Evolutionary conservation across 768 basidiomycete genomes (phyloP).

Genomic region (Peribolospora baueri): DNA sequence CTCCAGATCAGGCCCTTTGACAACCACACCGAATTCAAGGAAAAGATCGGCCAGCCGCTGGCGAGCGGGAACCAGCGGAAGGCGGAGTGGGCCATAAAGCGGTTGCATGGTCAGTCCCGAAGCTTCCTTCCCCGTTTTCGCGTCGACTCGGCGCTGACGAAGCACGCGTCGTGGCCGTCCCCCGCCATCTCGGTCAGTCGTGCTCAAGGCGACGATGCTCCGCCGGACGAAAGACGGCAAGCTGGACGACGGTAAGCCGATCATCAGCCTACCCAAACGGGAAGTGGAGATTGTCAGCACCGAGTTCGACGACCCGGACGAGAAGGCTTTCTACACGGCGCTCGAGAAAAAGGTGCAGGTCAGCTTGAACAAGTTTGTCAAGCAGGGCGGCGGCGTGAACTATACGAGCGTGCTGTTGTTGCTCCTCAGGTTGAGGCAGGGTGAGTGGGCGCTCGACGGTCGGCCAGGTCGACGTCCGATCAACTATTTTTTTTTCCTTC

Average conservation of each 20-base stretch:
- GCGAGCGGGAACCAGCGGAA: conserved; percentile 21
- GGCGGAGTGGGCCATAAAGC: conserved; percentile 39
- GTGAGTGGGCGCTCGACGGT: neutral
- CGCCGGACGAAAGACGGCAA: conserved; percentile 50
- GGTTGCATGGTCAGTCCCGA: conserved; percentile 30
- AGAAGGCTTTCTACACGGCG: conserved; percentile 53
- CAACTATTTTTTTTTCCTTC: neutral
- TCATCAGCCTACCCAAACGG: conserved; percentile 57
- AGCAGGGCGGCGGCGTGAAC: conserved; percentile 26
- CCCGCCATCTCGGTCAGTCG: conserved; percentile 20
- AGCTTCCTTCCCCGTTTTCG: neutral
- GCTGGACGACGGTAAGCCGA: conserved; percentile 47
- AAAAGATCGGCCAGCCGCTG: conserved; percentile 58
- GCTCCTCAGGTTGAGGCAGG: conserved; percentile 10
- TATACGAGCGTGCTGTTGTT: conserved; percentile 21
- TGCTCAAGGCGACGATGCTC: conserved; percentile 69
- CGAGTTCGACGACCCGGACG: conserved; percentile 41
- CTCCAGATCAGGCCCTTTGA: neutral
- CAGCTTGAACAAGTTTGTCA: conserved; percentile 39
- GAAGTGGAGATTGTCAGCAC: conserved; percentile 47
- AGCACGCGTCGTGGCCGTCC: neutral
- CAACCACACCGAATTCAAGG: conserved; percentile 30
- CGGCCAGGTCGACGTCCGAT: neutral
- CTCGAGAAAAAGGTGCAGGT: conserved; percentile 25
- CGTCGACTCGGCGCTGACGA: neutral